A percentile compares a stretch with the other conserved stretches of the same genome.
Conservation (phyloP, 2,329 filamentous ascomycete species). For the Beauveria pseudobassiana region DNA sequence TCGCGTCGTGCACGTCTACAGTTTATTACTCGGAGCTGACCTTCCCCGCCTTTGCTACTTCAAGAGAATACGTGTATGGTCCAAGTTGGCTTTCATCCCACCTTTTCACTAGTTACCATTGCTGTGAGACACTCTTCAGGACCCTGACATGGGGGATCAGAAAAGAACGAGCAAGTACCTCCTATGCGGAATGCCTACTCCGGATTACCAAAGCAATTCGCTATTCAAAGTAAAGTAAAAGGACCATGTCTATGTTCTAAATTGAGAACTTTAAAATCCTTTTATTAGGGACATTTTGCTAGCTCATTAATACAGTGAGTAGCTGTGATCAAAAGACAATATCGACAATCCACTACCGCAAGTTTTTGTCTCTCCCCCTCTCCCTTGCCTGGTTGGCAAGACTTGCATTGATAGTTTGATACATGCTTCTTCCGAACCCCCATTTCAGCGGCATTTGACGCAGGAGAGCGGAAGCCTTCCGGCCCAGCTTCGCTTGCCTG, state of each 20-base stretch:
- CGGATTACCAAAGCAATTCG: too few species aligned
- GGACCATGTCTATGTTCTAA: too few species aligned
- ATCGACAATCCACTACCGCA: too few species aligned
- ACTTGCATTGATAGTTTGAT: background rate
- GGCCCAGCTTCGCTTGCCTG: background rate
- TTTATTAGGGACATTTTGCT: too few species aligned
- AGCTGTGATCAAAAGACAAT: too few species aligned
- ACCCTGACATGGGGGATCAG: background rate
- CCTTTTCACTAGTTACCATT: background rate
- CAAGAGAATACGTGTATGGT: background rate
- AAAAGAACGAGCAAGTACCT: too few species aligned
- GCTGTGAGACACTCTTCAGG: background rate
- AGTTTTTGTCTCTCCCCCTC: too few species aligned
- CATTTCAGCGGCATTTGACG: background rate
- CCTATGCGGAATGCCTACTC: too few species aligned
- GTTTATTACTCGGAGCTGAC: background rate
- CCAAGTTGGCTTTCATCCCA: constrained; percentile 3
- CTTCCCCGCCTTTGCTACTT: background rate
- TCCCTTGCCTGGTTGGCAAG: background rate
- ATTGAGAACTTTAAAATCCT: too few species aligned
- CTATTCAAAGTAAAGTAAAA: too few species aligned
- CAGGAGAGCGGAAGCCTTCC: constrained; percentile 6
- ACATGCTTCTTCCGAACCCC: constrained; percentile 3
- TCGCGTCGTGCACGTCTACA: background rate
- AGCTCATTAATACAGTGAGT: too few species aligned